Percentiles rank a stretch among this genome's conserved stretches.
These are phyloP conservation scores for Podospora comata DNA, from an alignment of 495 filamentous ascomycete species.

Conservation along the genomic window DNA sequence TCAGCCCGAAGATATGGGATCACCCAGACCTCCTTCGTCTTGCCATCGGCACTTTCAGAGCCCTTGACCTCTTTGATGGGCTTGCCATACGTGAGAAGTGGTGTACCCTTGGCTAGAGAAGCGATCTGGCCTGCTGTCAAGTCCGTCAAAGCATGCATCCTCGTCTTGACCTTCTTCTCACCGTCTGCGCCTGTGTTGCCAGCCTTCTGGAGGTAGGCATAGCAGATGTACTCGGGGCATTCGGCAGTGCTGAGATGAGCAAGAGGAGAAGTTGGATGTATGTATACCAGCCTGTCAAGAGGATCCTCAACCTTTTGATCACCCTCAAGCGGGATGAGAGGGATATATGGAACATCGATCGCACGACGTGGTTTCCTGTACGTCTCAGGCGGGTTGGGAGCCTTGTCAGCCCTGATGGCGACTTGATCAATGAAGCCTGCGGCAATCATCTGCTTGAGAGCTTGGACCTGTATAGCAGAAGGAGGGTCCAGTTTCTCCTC, in stretches of 20 bases:
- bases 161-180: constrained; percentile 63
- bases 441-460: constrained; percentile 84
- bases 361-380: constrained; percentile 70
- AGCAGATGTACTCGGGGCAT: constrained; percentile 80
- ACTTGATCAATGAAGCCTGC: constrained; percentile 95
- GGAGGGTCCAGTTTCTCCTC: constrained; percentile 65
- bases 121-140: constrained; percentile 74
- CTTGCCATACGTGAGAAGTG: constrained; percentile 81
- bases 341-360: constrained; percentile 86
- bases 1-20: constrained; percentile 69
- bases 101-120: constrained; percentile 77
- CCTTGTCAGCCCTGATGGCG: constrained; percentile 85
- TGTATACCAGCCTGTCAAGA: constrained; percentile 60
- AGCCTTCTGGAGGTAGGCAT: constrained; percentile 75
- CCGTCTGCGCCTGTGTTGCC: constrained; percentile 46
- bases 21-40: constrained; percentile 75
- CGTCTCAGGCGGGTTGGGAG: constrained; percentile 68
- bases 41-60: constrained; percentile 48
- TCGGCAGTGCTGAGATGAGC: constrained; percentile 66
- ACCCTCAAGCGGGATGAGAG: constrained; percentile 69
- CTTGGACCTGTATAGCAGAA: constrained; percentile 65
- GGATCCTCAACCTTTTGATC: constrained; percentile 35
- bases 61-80: constrained; percentile 68
- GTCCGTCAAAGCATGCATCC: constrained; percentile 84
- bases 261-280: constrained; percentile 80